Evolutionary conservation across 352 stramenopile species (phyloP), one percentile per base, ranked within the genome.

Genomic region (Halophytophthora batemanensis): DNA sequence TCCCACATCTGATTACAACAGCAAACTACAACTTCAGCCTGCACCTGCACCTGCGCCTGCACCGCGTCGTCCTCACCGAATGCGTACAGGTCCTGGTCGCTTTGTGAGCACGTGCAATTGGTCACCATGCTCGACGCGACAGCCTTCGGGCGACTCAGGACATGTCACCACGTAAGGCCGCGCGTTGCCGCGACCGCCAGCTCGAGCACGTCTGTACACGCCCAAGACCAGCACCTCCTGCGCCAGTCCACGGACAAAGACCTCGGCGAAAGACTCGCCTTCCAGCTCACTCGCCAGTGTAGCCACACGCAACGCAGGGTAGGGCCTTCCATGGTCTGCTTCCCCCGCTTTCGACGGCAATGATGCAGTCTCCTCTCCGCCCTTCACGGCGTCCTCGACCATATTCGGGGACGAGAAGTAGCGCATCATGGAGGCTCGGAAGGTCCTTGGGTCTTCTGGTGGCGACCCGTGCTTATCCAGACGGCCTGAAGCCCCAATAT

Each of bases 111-210:
- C 64, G 45, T 82, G 60, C 14, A 86, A 51, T 37, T 46, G 52
- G 50, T 86, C 66, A 1, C 61, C 71, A 28, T 48, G 62, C 56
- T 74, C 69, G 36, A 82, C 44, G 4, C 42, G 50, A 21, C 72
- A 51, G 18, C 52, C 53, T 0, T 40, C 36, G n/a, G 42, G 38
- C 21, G 41, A 59, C n/a, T 67, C 53, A 4, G 74, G 74, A 43
- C 71, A 80, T n/a, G 71, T 86, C 41, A 72, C 71, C 45, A 83
- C 66, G 56, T 83, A 85, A 22, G 74, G 66, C 35, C 82, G 52
- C 19, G 59, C 42, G 43, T 86, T 86, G 12, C 74, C 72, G 3
- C 69, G 61, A 6, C 51, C 44, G 6, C 28, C 50, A 22, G 71
- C 59, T 45, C 73, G 56, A 11, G 69, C 58, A 19, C 61, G 70